phyloP scores from a whole-genome alignment of 2,329 filamentous ascomycete genomes.

The Hypoxylon sp. region DNA sequence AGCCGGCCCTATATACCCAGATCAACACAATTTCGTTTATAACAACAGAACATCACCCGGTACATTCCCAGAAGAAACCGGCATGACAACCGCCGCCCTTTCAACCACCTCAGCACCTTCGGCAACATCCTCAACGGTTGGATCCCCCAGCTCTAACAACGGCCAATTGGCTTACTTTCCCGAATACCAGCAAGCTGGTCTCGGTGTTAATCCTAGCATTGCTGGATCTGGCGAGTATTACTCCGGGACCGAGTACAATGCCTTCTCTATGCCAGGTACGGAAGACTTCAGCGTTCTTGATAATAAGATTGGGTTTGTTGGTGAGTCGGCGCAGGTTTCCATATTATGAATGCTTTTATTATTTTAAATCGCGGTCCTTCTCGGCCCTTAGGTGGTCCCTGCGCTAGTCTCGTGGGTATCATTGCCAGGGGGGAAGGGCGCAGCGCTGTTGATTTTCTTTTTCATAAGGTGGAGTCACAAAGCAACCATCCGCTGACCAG shows the following conservation, averaged over 20 bases:
- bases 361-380: constrained; percentile 33
- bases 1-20: constrained; percentile 56
- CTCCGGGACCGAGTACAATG: constrained; percentile 62
- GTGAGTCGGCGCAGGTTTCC: constrained; percentile 60
- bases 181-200: constrained; percentile 63
- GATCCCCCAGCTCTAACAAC: constrained; percentile 71
- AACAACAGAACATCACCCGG: constrained; percentile 58
- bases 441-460: constrained; percentile 12
- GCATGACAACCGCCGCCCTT: constrained; percentile 63
- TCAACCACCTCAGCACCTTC: constrained; percentile 70
- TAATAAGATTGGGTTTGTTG: constrained; percentile 59
- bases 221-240: constrained; percentile 65
- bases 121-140: constrained; percentile 71
- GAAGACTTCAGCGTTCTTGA: constrained; percentile 61
- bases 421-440: neutral
- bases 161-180: constrained; percentile 65
- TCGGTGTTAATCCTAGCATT: constrained; percentile 70
- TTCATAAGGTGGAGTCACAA: constrained; percentile 8
- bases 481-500: constrained; percentile 49
- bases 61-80: constrained; percentile 62
- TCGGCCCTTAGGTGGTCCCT: neutral
- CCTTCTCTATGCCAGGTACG: constrained; percentile 58
- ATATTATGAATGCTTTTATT: constrained; percentile 41
- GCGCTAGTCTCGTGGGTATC: neutral
- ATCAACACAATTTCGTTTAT: constrained; percentile 55